phyloP scores from a whole-genome alignment of 2,329 filamentous ascomycete species.

The Akanthomyces muscarius region DNA sequence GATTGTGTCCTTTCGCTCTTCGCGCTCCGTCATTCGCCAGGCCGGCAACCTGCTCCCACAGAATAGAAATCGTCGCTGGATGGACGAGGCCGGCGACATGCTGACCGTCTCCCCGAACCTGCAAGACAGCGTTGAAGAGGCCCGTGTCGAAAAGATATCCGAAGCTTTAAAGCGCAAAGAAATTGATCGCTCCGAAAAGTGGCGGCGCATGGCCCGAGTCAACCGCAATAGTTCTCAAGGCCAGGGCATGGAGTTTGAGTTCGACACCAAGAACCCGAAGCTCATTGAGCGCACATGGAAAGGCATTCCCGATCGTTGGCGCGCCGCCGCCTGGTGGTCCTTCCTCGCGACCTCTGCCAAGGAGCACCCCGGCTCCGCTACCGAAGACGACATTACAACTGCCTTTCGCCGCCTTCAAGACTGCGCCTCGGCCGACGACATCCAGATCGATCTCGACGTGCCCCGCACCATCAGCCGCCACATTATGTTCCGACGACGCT shows the following conservation, averaged over 20 bases:
- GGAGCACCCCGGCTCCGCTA: constrained; percentile 53
- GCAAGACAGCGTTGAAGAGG: constrained; percentile 53
- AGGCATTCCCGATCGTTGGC: constrained; percentile 94
- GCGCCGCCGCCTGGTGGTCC: constrained; percentile 88
- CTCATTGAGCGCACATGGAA: constrained; percentile 94
- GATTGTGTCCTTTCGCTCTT: constrained; percentile 47
- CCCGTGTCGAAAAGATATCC: constrained; percentile 47
- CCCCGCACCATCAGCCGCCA: constrained; percentile 91
- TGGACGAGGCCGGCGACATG: constrained; percentile 66
- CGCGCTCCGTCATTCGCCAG: constrained; percentile 52
- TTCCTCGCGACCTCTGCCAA: constrained; percentile 78
- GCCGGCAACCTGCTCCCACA: constrained; percentile 57
- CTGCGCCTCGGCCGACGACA: constrained; percentile 77
- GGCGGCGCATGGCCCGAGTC: constrained; percentile 62
- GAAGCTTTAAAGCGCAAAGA: constrained; percentile 60
- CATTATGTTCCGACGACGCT: constrained; percentile 93
- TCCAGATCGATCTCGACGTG: constrained; percentile 96
- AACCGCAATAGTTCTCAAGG: constrained; percentile 47
- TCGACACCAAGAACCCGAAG: constrained; percentile 78
- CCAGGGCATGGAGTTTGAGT: constrained; percentile 65
- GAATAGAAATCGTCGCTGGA: constrained; percentile 56
- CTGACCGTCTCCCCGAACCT: constrained; percentile 56
- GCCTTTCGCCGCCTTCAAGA: constrained; percentile 71
- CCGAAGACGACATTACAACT: constrained; percentile 67
- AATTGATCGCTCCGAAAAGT: constrained; percentile 60